Conservation (phyloP, 768 basidiomycete species). For the Tubosaeta sp. region DNA sequence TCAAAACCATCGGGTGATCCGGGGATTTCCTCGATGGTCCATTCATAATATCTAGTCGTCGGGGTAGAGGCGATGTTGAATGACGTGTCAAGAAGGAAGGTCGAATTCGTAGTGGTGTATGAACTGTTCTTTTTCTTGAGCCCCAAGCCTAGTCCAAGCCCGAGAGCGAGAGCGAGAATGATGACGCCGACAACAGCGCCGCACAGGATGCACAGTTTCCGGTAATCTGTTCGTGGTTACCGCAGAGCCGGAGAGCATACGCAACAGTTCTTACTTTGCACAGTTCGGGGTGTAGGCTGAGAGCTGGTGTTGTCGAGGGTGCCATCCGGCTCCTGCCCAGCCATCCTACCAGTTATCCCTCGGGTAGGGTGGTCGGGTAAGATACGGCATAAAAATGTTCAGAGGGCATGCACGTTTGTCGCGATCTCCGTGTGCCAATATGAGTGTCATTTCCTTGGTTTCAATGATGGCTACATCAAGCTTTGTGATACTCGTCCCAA, state of each 20-base stretch:
- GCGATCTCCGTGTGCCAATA: no score
- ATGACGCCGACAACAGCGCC: slow-evolving; percentile 10
- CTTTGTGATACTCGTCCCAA: no score
- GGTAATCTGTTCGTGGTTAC: slow-evolving; percentile 12
- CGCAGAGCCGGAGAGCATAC: neutral
- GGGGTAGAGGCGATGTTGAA: slow-evolving; percentile 28
- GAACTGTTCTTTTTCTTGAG: slow-evolving; percentile 17
- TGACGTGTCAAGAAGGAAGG: slow-evolving; percentile 26
- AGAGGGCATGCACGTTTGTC: slow-evolving; percentile 14
- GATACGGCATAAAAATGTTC: slow-evolving; percentile 3
- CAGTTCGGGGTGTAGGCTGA: neutral
- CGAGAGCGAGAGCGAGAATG: slow-evolving; percentile 23
- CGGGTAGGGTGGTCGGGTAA: neutral
- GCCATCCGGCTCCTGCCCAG: neutral
- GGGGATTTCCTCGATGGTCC: slow-evolving; percentile 36
- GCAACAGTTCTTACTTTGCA: slow-evolving; percentile 8
- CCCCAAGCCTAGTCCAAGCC: slow-evolving; percentile 28
- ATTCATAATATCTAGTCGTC: slow-evolving; percentile 41
- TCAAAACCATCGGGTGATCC: slow-evolving; percentile 41
- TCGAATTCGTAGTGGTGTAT: slow-evolving; percentile 23
- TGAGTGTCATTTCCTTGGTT: no score
- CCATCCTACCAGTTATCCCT: neutral
- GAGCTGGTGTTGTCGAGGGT: neutral
- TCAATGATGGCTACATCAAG: no score
- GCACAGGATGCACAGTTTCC: slow-evolving; percentile 16